A percentile compares a stretch with the other conserved stretches of the same genome.
These are phyloP conservation scores for Scheffersomyces quercinus DNA, from an alignment of 1,139 yeast species.

Conservation along the genomic window DNA sequence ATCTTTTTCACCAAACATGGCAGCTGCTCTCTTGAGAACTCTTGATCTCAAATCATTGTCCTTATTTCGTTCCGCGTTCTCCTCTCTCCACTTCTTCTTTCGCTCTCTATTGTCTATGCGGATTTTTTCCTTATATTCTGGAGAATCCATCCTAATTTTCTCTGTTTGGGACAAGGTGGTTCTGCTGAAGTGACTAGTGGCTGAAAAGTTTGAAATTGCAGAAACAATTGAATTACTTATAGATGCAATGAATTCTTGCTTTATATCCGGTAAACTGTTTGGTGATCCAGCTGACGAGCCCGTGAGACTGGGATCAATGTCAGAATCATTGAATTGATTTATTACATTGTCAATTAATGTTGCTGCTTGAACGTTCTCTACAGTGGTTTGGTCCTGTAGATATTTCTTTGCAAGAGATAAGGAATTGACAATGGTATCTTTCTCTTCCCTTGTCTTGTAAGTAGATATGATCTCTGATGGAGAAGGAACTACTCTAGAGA, in stretches of 20 bases:
- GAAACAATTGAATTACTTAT: constrained; percentile 32
- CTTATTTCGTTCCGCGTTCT: constrained; percentile 76
- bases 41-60: constrained; percentile 84
- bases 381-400: constrained; percentile 18
- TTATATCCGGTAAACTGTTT: constrained; percentile 4
- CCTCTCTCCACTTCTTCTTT: constrained; percentile 89
- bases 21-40: constrained; percentile 69
- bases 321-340: constrained; percentile 16
- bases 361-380: constrained; percentile 19
- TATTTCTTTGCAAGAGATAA: constrained; percentile 41
- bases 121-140: constrained; percentile 55
- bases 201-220: constrained; percentile 29
- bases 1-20: constrained; percentile 62
- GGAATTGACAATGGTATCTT: constrained; percentile 31
- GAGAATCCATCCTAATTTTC: constrained; percentile 30
- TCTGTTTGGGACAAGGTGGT: constrained; percentile 19
- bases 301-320: background rate
- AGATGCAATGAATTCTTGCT: constrained; percentile 24
- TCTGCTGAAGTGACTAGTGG: constrained; percentile 16
- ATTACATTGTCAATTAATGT: constrained; percentile 28
- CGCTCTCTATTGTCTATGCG: constrained; percentile 78
- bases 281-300: background rate
- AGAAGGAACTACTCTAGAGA: constrained; percentile 14
- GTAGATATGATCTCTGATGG: constrained; percentile 24
- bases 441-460: constrained; percentile 26